Conservation (phyloP, 1,284 basidiomycete species). For the Marasmius tenuissimus region DNA sequence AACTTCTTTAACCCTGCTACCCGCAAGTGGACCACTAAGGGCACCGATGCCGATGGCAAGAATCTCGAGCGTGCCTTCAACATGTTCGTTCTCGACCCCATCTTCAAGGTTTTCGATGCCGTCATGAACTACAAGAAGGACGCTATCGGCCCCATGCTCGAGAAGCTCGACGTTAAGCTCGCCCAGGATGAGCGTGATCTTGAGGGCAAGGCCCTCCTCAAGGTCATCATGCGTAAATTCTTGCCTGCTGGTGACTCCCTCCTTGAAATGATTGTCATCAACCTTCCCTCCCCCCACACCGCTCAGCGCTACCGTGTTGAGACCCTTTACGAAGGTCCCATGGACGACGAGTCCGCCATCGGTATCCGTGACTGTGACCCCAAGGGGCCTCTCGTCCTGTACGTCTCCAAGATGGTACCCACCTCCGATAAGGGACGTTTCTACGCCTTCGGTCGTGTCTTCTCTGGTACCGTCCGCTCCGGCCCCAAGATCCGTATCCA, state of each 20-base stretch:
- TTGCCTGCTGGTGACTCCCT: conserved; percentile 98
- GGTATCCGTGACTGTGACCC: conserved; percentile 99
- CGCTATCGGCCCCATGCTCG: conserved; percentile 80
- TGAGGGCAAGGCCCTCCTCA: conserved; percentile 96
- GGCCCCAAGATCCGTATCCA: conserved; percentile 99
- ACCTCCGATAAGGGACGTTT: conserved; percentile 99
- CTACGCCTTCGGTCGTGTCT: conserved; percentile 99
- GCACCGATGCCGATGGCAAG: conserved; percentile 82
- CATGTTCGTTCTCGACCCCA: conserved; percentile 97
- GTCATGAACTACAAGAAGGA: conserved; percentile 99
- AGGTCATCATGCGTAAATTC: conserved; percentile 99
- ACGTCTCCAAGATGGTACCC: conserved; percentile 99
- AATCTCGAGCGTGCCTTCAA: conserved; percentile 92
- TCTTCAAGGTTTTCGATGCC: conserved; percentile 98
- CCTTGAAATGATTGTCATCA: conserved; percentile 99
- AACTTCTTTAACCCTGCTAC: conserved; percentile 99
- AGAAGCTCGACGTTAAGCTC: conserved; percentile 97
- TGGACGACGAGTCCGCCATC: conserved; percentile 99
- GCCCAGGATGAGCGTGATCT: conserved; percentile 89
- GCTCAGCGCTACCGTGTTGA: conserved; percentile 99
- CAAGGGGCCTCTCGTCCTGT: conserved; percentile 95
- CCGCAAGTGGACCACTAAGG: conserved; percentile 93
- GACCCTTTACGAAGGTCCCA: conserved; percentile 99
- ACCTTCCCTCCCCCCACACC: conserved; percentile 95
- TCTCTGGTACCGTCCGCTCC: conserved; percentile 96